Evolutionary conservation across 2,329 filamentous ascomycete species (phyloP).

Genomic region (Fusarium lateritium): DNA sequence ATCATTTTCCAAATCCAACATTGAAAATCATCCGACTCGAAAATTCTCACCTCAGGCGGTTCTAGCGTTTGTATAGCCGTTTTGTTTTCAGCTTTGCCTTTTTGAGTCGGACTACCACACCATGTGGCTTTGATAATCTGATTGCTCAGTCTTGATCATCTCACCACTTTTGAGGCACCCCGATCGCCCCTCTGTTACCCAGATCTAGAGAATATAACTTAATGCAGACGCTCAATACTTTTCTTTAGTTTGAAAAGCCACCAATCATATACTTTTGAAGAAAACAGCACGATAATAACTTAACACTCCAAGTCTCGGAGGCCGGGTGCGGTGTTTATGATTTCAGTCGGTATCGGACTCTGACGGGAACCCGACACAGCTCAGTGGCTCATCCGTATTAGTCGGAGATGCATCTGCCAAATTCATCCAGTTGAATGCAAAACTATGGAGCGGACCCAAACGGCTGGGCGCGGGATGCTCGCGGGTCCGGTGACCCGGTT

Average conservation of each 20-base stretch:
- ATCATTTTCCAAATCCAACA: background rate
- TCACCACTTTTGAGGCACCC: constrained; percentile 18
- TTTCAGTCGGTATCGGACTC: background rate
- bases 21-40: background rate
- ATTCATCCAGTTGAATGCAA: constrained; percentile 11
- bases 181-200: constrained; percentile 28
- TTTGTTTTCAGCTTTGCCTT: background rate
- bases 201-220: constrained; percentile 27
- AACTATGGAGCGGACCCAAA: constrained; percentile 32
- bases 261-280: constrained; percentile 16
- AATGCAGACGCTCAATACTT: constrained; percentile 6
- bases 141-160: constrained; percentile 35
- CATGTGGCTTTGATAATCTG: constrained; percentile 21
- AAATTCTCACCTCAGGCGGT: background rate
- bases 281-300: background rate
- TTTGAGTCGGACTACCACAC: background rate
- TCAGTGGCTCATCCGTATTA: constrained; percentile 12
- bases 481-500: constrained; percentile 31
- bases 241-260: background rate
- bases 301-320: background rate
- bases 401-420: constrained; percentile 9
- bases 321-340: background rate
- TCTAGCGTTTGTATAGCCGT: background rate
- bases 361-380: constrained; percentile 15
- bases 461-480: constrained; percentile 33